Conservation (phyloP, 345 rosid genomes). For the Hibiscus mutabilis region DNA sequence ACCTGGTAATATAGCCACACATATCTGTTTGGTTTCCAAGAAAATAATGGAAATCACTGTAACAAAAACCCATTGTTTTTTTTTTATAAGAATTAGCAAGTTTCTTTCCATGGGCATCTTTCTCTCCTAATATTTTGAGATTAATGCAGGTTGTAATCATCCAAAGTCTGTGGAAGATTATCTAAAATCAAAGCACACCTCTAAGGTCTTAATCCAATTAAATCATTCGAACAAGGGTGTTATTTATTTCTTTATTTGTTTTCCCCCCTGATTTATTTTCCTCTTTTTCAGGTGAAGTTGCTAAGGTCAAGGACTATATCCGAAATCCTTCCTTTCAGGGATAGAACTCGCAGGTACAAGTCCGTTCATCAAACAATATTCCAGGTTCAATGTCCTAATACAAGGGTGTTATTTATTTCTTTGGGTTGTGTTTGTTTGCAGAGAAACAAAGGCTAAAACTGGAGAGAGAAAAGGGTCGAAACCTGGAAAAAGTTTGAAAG, state of each 20-base stretch:
- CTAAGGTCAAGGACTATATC: constrained; percentile 15
- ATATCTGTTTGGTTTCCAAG: constrained; percentile 6
- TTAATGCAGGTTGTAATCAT: constrained; percentile 24
- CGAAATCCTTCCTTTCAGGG: constrained; percentile 20
- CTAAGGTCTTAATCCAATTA: constrained; percentile 2
- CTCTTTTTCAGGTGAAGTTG: constrained; percentile 9
- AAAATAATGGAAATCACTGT: not conserved
- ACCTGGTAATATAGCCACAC: constrained; percentile 1
- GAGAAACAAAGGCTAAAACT: constrained; percentile 7
- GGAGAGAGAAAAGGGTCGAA: not conserved
- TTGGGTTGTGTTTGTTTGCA: not conserved
- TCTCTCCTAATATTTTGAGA: not conserved
- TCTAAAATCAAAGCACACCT: constrained; percentile 12
- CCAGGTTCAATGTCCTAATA: not conserved
- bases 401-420: not conserved
- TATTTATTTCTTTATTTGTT: too few species aligned
- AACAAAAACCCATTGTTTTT: not conserved
- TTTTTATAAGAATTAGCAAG: not conserved
- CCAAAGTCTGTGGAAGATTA: constrained; percentile 15
- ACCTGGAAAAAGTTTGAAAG: not conserved
- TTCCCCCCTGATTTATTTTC: too few species aligned
- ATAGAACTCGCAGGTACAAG: constrained; percentile 12
- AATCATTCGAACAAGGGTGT: too few species aligned
- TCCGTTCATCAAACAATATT: not conserved
- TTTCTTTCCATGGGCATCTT: too few species aligned